Conservation (phyloP, 768 basidiomycete species). For the Calocera cornea region DNA sequence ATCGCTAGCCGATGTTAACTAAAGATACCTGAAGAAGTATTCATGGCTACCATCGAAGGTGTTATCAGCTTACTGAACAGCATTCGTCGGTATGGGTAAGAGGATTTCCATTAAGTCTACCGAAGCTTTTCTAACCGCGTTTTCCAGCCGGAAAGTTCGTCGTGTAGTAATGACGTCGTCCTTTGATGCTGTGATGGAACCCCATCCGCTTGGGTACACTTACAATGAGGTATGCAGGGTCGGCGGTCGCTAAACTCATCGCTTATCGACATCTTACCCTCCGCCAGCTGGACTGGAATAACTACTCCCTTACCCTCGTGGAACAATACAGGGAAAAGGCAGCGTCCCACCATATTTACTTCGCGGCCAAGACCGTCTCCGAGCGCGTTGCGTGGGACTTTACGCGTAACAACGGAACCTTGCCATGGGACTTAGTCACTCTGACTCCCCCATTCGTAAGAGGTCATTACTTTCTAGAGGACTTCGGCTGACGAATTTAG, state of each 20-base stretch:
- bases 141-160: constrained; percentile 16
- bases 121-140: neutral
- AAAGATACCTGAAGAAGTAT: neutral
- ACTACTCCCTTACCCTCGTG: constrained; percentile 17
- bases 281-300: constrained; percentile 26
- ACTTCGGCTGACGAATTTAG: neutral
- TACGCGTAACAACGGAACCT: constrained; percentile 11
- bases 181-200: constrained; percentile 24
- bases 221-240: neutral
- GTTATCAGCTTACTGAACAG: constrained; percentile 15
- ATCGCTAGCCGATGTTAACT: neutral
- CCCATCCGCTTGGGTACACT: constrained; percentile 6
- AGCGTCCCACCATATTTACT: constrained; percentile 15
- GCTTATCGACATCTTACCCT: neutral
- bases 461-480: neutral
- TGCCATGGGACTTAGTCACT: neutral
- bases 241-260: neutral
- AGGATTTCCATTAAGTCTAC: neutral
- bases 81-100: neutral
- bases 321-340: constrained; percentile 22
- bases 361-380: constrained; percentile 22
- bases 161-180: constrained; percentile 28
- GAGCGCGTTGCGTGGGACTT: constrained; percentile 24
- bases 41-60: constrained; percentile 21
- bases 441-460: neutral